These are phyloP conservation scores for Pilasporangium apinafurcum DNA, from an alignment of 352 stramenopile species.

Conservation along the genomic window DNA sequence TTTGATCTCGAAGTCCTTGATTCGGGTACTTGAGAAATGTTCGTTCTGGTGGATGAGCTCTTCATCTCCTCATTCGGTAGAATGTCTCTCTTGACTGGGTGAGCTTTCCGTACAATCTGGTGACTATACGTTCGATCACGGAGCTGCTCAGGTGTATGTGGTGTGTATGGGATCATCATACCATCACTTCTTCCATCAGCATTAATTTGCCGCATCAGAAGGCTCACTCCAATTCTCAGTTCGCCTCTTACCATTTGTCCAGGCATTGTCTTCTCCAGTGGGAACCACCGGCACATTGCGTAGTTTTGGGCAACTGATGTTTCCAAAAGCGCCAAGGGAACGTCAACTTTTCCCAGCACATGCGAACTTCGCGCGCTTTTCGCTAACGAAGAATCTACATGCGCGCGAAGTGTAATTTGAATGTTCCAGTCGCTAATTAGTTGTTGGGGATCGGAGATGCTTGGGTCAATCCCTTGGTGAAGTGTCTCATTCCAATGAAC, in stretches of 20 bases:
- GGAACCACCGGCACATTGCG: conserved; percentile 54
- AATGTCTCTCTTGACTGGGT: too few relatives aligned
- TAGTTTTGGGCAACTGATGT: conserved; percentile 38
- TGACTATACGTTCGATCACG: conserved; percentile 2
- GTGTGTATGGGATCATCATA: conserved; percentile 30
- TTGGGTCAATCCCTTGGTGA: background rate
- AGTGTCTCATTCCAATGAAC: background rate
- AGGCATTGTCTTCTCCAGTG: conserved; percentile 24
- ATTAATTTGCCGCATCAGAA: conserved; percentile 21
- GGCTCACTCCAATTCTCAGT: conserved; percentile 26
- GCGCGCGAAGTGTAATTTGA: conserved; percentile 3
- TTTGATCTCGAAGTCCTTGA: too few relatives aligned
- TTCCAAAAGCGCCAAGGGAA: conserved; percentile 40
- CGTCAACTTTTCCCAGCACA: conserved; percentile 21
- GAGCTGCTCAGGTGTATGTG: too few relatives aligned
- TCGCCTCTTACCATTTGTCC: conserved; percentile 34
- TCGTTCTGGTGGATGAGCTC: too few relatives aligned
- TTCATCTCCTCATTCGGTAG: too few relatives aligned
- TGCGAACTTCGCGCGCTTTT: background rate
- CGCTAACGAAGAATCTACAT: background rate
- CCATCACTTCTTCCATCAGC: background rate
- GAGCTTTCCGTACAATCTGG: background rate
- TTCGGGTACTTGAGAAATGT: too few relatives aligned
- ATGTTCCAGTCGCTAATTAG: conserved; percentile 5
- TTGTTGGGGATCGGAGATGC: background rate